phyloP scores from a whole-genome alignment of 495 filamentous ascomycete species.

The Aspergillus bertholletiae region DNA sequence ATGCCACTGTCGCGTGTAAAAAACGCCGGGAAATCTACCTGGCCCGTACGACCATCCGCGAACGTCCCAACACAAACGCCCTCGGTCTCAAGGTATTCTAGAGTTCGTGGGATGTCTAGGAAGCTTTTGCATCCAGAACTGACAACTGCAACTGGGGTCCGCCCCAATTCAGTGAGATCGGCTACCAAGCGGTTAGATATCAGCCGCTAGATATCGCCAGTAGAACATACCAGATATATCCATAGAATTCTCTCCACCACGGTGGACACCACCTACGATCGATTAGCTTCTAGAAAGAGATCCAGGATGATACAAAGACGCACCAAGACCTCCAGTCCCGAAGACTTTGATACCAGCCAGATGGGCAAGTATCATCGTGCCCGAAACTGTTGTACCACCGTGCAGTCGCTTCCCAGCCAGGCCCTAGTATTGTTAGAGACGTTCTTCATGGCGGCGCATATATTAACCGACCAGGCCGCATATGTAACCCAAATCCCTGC shows the following conservation, averaged over 20 bases:
- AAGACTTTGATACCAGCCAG: constrained; percentile 90
- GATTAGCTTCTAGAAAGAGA: constrained; percentile 15
- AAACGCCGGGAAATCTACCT: constrained; percentile 84
- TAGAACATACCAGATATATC: constrained; percentile 65
- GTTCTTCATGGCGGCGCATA: background rate
- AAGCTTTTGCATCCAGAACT: constrained; percentile 94
- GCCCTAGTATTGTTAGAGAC: constrained; percentile 40
- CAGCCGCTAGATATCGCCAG: background rate
- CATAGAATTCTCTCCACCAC: constrained; percentile 79
- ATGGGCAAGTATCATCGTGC: constrained; percentile 86
- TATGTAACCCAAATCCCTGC: constrained; percentile 79
- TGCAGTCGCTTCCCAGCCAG: constrained; percentile 62
- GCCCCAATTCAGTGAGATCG: constrained; percentile 90
- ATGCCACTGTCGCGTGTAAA: constrained; percentile 82
- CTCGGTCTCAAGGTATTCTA: constrained; percentile 94
- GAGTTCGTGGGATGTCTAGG: constrained; percentile 81
- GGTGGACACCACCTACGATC: constrained; percentile 82
- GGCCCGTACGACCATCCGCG: constrained; percentile 65
- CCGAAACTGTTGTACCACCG: constrained; percentile 89
- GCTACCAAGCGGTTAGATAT: constrained; percentile 39
- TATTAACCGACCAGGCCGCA: constrained; percentile 64
- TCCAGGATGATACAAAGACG: background rate
- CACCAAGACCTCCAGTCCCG: constrained; percentile 68
- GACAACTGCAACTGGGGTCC: constrained; percentile 84
- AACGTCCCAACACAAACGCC: constrained; percentile 86